phyloP scores from a whole-genome alignment of 768 basidiomycete genomes.

The Lentinus brumalis region DNA sequence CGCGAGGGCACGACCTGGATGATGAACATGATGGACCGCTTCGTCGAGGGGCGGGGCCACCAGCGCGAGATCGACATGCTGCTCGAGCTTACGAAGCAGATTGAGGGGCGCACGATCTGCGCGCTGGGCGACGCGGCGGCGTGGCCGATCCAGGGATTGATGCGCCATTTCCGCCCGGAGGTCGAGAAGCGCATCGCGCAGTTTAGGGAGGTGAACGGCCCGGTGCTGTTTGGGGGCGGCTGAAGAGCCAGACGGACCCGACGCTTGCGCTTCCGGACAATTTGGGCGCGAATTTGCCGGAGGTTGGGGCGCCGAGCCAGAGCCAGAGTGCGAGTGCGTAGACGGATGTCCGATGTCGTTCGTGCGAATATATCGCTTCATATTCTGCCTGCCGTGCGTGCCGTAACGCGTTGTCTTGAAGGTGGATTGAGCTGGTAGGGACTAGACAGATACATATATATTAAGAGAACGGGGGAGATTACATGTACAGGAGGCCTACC shows the following conservation, averaged over 20 bases:
- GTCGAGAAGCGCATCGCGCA: conserved; percentile 86
- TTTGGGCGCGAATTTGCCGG: conserved; percentile 54
- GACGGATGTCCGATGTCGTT: not conserved
- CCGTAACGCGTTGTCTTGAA: no score
- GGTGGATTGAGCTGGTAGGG: no score
- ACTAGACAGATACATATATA: no score
- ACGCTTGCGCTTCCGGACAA: conserved; percentile 74
- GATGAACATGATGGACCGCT: conserved; percentile 99
- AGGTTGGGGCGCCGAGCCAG: conserved; percentile 30
- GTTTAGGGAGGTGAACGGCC: conserved; percentile 75
- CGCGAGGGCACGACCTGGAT: conserved; percentile 98
- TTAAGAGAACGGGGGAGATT: no score
- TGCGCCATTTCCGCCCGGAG: conserved; percentile 96
- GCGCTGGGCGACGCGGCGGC: conserved; percentile 97
- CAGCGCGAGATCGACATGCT: conserved; percentile 98
- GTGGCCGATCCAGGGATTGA: conserved; percentile 97
- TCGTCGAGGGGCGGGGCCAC: conserved; percentile 90
- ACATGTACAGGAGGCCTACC: no score
- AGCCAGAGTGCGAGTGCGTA: not conserved
- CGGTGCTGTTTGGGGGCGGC: conserved; percentile 83
- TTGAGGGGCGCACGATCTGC: conserved; percentile 96
- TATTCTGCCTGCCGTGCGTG: no score
- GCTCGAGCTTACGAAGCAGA: conserved; percentile 96
- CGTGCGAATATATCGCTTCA: not conserved
- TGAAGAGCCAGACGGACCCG: conserved; percentile 70